Conservation (phyloP, 805 yeast genomes). For the Clavispora santaluciae region DNA sequence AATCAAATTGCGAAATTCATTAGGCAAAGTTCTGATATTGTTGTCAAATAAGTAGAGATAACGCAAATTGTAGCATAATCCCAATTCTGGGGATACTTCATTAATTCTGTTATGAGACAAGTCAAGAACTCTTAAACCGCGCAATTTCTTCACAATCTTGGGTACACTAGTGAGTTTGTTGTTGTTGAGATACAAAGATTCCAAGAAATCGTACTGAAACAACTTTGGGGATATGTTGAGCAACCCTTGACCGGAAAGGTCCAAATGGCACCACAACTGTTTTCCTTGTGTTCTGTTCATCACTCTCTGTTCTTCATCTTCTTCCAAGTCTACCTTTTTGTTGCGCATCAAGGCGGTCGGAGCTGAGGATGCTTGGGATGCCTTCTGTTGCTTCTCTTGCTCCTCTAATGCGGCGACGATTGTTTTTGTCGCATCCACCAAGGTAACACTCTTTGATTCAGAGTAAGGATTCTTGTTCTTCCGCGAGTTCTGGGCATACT, state of each 20-base stretch:
- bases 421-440: conserved; percentile 39
- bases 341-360: conserved; percentile 37
- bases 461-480: conserved; percentile 36
- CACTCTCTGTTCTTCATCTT: conserved; percentile 60
- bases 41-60: conserved; percentile 88
- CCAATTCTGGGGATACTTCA: conserved; percentile 78
- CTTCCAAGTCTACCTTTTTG: conserved; percentile 49
- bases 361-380: conserved; percentile 18
- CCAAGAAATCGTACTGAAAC: conserved; percentile 78
- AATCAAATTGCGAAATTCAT: conserved; percentile 78
- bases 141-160: conserved; percentile 57
- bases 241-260: conserved; percentile 85
- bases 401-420: conserved; percentile 31
- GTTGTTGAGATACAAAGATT: conserved; percentile 81
- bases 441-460: conserved; percentile 33
- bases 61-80: conserved; percentile 72
- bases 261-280: conserved; percentile 93
- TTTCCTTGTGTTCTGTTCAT: conserved; percentile 56
- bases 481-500: conserved; percentile 67
- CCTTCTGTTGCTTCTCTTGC: conserved; percentile 40
- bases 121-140: conserved; percentile 76
- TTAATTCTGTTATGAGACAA: conserved; percentile 71
- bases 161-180: conserved; percentile 73
- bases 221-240: conserved; percentile 64
- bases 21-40: conserved; percentile 68